Evolutionary conservation across 202 grass and related monocot genomes (phyloP), one percentile per base, ranked within the genome.

Genomic region (Digitaria exilis): DNA sequence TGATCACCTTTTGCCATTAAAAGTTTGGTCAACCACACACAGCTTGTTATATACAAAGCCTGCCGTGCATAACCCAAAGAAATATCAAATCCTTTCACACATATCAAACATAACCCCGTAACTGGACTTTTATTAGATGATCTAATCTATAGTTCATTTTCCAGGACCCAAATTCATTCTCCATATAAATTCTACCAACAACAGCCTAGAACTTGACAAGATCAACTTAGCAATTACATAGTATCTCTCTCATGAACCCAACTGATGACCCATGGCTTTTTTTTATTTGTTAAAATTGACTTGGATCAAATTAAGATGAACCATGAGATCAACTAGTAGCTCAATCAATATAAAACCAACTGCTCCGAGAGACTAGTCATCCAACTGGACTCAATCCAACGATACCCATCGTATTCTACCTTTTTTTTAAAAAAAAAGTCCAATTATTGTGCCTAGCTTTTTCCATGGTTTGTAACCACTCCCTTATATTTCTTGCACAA

Each of bases 401-500:
- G 73, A 86, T 83, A 68, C 56, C 22, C 41, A 74, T 90, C 88
- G 24, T 79, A 86, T 78, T 86, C 88, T n/a, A 29, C 66, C 83
- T 71, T 82, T 71, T 81, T 17, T 57, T 63, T 57, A n/a, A 55
- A 24, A 81, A 76, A 71, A 89, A 85, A 78, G 83, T 89, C 66
- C 66, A 79, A 86, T 89, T 82, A 78, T 78, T 78, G 88, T 48
- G 26, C 69, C 78, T 83, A 61, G 48, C 84, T 83, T 86, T 88
- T 89, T 89, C 79, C 88, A 83, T 73, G 79, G 73, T 73, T 52
- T 86, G 49, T 56, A 90, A 90, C 88, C 88, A 90, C 88, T 90
- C 88, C 83, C 79, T 86, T 82, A 79, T 86, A 90, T 90, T 90
- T 86, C 88, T 86, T 90, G 88, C 61, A 79, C 67, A 86, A 82